phyloP scores from a whole-genome alignment of 257 asterid species.

The Solanum microdontum region DNA sequence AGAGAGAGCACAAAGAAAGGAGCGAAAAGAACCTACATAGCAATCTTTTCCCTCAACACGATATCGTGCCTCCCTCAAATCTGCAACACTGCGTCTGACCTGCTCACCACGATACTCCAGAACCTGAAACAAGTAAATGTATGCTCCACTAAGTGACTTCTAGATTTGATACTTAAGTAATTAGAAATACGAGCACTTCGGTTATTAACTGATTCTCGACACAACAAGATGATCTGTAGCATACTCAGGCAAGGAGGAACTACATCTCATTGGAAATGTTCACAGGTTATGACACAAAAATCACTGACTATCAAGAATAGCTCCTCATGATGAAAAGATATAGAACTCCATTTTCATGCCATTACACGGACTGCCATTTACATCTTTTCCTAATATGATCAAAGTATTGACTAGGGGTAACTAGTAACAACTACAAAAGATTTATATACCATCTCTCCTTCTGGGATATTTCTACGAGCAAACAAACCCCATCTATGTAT shows the following conservation, averaged over 20 bases:
- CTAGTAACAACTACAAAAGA: not conserved
- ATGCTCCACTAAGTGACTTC: not conserved
- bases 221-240: not conserved
- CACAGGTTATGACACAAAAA: not conserved
- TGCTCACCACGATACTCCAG: slow-evolving; percentile 98
- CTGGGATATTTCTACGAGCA: slow-evolving; percentile 75
- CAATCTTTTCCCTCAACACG: slow-evolving; percentile 84
- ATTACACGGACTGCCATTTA: not conserved
- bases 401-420: not conserved
- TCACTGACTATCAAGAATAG: not conserved
- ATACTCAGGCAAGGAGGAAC: not conserved
- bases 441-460: slow-evolving; percentile 85
- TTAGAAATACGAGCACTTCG: not conserved
- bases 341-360: not conserved
- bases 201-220: not conserved
- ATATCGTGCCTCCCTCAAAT: slow-evolving; percentile 86
- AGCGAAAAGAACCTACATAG: slow-evolving; percentile 43
- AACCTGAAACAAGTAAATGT: slow-evolving; percentile 42
- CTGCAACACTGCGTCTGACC: slow-evolving; percentile 91
- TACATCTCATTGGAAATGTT: not conserved
- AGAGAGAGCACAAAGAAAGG: not conserved
- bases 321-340: not conserved
- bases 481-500: slow-evolving; percentile 99
- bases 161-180: not conserved
- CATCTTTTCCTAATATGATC: not conserved